A percentile compares a stretch with the other conserved stretches of the same genome.
phyloP scores from a whole-genome alignment of 345 rosid genomes.

The Isatis tinctoria region DNA sequence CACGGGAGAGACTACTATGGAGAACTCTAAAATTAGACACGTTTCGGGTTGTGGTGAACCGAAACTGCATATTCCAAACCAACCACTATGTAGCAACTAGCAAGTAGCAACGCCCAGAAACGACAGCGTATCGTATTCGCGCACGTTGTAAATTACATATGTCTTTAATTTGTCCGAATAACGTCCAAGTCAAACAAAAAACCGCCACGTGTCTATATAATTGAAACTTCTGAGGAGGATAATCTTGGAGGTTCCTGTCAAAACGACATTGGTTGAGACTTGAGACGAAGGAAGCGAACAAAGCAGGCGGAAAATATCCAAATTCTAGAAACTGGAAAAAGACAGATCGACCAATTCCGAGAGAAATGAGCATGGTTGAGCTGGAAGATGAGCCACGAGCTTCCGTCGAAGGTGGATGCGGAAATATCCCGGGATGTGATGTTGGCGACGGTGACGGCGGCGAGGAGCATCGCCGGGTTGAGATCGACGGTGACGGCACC shows the following conservation, averaged over 20 bases:
- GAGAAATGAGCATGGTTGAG: background rate
- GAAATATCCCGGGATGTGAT: background rate
- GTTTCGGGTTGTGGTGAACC: background rate
- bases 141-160: constrained; percentile 9
- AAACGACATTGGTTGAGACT: background rate
- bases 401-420: constrained; percentile 1
- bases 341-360: background rate
- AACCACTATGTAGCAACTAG: background rate
- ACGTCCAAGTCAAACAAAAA: background rate
- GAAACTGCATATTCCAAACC: too few species aligned
- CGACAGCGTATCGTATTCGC: background rate
- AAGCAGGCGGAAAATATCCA: background rate
- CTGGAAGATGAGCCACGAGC: constrained; percentile 23
- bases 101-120: background rate
- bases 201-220: background rate
- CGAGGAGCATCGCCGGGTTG: constrained; percentile 17
- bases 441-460: constrained; percentile 15
- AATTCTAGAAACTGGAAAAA: too few species aligned
- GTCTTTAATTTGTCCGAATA: background rate
- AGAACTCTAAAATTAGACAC: too few species aligned
- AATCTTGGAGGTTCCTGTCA: background rate
- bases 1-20: too few species aligned
- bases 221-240: background rate
- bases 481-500: constrained; percentile 18
- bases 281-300: background rate